phyloP scores from a whole-genome alignment of 352 stramenopile species.

The Phytophthora vignae region DNA sequence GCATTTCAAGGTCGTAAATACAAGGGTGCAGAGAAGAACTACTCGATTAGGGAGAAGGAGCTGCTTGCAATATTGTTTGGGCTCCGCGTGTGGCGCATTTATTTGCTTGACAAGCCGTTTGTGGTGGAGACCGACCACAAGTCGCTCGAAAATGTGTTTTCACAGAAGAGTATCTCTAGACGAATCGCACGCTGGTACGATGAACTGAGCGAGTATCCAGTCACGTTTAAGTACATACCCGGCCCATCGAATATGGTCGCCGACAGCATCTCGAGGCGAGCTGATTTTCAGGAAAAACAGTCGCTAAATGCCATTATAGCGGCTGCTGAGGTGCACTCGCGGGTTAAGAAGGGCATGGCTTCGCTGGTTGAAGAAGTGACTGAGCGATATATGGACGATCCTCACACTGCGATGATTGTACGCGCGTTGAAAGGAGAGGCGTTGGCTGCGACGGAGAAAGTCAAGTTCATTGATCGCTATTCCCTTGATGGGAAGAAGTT shows the following conservation, averaged over 20 bases:
- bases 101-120: background rate
- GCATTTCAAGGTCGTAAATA: constrained; percentile 11
- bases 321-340: no score
- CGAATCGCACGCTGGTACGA: background rate
- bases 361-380: background rate
- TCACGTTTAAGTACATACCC: background rate
- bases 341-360: background rate
- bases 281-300: background rate
- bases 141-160: background rate
- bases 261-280: background rate
- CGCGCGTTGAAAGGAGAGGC: no score
- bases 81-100: background rate
- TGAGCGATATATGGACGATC: background rate
- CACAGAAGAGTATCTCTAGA: background rate
- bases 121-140: background rate
- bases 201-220: background rate
- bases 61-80: no score
- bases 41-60: no score
- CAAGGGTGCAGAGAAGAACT: no score
- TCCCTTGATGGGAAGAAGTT: background rate
- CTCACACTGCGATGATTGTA: no score
- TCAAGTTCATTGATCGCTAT: background rate
- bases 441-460: no score
- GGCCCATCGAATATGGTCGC: background rate
- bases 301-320: background rate